Conservation (phyloP, 1,139 yeast genomes). For the Taphrina communis region DNA sequence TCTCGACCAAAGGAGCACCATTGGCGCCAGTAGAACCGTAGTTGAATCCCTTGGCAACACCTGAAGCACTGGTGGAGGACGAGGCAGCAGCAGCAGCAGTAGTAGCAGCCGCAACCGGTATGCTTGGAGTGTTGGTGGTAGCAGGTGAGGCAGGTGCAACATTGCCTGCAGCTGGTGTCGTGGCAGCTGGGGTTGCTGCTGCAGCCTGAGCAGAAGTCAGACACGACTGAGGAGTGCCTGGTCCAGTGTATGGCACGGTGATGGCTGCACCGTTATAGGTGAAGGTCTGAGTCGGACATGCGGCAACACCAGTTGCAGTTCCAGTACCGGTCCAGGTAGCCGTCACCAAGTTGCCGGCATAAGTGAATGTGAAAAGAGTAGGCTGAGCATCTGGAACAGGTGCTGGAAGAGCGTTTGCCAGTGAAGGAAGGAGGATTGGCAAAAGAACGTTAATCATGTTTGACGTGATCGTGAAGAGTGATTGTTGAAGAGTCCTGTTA, state of each 20-base stretch:
- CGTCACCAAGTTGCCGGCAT: slow-evolving; percentile 17
- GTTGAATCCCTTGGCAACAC: slow-evolving; percentile 25
- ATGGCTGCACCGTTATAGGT: slow-evolving; percentile 33
- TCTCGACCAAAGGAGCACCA: slow-evolving; percentile 22
- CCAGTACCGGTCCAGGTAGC: slow-evolving; percentile 30
- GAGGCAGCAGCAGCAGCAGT: slow-evolving; percentile 5
- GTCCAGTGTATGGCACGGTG: slow-evolving; percentile 31
- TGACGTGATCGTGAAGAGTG: not conserved
- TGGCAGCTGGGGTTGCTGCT: slow-evolving; percentile 11
- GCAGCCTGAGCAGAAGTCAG: slow-evolving; percentile 21
- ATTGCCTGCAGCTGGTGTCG: slow-evolving; percentile 10
- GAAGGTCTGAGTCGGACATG: slow-evolving; percentile 31
- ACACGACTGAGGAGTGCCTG: slow-evolving; percentile 34
- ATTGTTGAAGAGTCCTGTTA: not conserved
- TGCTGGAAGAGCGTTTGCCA: slow-evolving; percentile 23
- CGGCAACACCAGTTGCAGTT: slow-evolving; percentile 13
- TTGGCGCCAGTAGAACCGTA: slow-evolving; percentile 29
- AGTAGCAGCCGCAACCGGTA: not conserved
- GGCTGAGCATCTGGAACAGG: slow-evolving; percentile 28
- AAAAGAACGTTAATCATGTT: slow-evolving; percentile 16
- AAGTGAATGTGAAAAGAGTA: slow-evolving; percentile 28
- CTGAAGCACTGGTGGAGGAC: not conserved
- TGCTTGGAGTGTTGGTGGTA: not conserved
- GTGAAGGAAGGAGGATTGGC: slow-evolving; percentile 16
- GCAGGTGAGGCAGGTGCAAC: slow-evolving; percentile 5